Evolutionary conservation across 805 yeast genomes (phyloP).

Genomic region (Metschnikowia gruessii): DNA sequence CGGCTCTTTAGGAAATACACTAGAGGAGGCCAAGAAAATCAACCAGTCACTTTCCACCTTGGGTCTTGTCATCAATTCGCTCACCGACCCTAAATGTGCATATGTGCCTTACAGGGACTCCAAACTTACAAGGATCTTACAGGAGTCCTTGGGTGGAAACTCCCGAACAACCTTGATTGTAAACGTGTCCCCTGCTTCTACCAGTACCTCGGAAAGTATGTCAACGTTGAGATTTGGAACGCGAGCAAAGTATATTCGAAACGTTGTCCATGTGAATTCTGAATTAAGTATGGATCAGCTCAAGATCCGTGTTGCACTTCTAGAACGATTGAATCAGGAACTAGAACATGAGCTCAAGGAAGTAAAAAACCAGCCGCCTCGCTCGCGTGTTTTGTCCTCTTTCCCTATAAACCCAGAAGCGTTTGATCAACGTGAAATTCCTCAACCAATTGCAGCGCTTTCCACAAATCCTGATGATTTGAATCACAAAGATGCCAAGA

Average conservation of each 20-base stretch:
- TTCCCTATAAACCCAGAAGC: background rate
- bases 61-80: conserved; percentile 76
- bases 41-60: conserved; percentile 74
- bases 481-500: conserved; percentile 16
- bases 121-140: conserved; percentile 71
- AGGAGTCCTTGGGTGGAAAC: conserved; percentile 80
- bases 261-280: conserved; percentile 60
- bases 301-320: conserved; percentile 36
- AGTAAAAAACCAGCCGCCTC: background rate
- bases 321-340: conserved; percentile 35
- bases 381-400: background rate
- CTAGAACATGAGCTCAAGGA: conserved; percentile 40
- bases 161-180: conserved; percentile 71
- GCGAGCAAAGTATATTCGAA: conserved; percentile 65
- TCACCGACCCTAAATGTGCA: conserved; percentile 63
- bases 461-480: conserved; percentile 12
- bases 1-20: conserved; percentile 69
- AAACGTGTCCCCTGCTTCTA: conserved; percentile 63
- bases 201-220: conserved; percentile 60
- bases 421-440: conserved; percentile 2
- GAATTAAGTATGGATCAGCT: conserved; percentile 53
- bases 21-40: conserved; percentile 83
- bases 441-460: conserved; percentile 4
- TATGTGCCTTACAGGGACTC: conserved; percentile 79
- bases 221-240: conserved; percentile 74